Conservation (phyloP, 495 filamentous ascomycete species). For the Geoglossum glabrum region DNA sequence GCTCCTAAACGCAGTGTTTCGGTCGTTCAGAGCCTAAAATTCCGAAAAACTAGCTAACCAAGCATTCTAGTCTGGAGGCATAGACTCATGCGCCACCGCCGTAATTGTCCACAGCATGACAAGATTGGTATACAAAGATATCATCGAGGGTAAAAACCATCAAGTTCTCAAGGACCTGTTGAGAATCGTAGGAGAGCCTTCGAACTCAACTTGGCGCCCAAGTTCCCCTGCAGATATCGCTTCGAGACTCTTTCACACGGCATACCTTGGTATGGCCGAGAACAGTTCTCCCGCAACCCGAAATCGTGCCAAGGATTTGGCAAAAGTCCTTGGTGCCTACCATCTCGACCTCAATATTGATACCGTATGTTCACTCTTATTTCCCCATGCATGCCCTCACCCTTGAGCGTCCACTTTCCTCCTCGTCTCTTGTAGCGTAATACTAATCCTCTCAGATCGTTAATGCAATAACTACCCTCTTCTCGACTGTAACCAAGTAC, state of each 20-base stretch:
- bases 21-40: neutral
- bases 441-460: conserved; percentile 11
- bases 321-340: conserved; percentile 50
- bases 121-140: conserved; percentile 25
- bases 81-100: conserved; percentile 43
- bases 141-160: neutral
- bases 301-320: conserved; percentile 43
- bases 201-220: conserved; percentile 31
- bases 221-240: neutral
- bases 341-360: conserved; percentile 68
- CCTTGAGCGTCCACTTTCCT: no score
- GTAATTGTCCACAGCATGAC: conserved; percentile 65
- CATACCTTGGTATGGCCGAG: conserved; percentile 62
- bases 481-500: conserved; percentile 32
- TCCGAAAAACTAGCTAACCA: neutral
- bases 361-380: conserved; percentile 17
- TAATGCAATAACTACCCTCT: conserved; percentile 30
- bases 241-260: conserved; percentile 41
- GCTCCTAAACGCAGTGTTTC: no score
- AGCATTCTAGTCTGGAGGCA: conserved; percentile 34
- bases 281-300: conserved; percentile 56
- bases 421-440: no score
- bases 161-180: conserved; percentile 31
- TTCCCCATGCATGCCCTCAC: no score
- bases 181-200: conserved; percentile 35